Evolutionary conservation across 208 protist species (phyloP), one percentile per base, ranked within the genome.

Genomic region (Trypanosoma grayi): DNA sequence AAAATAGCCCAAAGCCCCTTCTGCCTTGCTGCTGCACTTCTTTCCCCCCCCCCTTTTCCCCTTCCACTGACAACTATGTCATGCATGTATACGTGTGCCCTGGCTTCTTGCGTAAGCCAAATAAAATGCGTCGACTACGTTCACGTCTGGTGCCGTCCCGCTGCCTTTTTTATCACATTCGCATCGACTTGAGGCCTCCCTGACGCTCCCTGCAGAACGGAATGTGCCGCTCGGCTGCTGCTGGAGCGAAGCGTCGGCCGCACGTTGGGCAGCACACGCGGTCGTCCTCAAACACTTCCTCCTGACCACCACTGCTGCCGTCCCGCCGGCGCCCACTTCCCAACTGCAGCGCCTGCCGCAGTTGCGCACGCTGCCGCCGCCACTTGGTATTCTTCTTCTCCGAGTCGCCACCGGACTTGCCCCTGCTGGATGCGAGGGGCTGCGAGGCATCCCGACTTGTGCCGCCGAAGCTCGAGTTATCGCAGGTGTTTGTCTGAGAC

Each of bases 201-300:
- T 27, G 22, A 28, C 55, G 55, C 31, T 71, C 53, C n/a, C 60
- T 69, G 54, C 82, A 85, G 2, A 73, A 48, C 0, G 70, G 65
- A 28, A 83, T 79, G 54, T 85, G 75, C 2, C 78, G 64, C 8
- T 60, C 75, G 10, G 78, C 78, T 10, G 65, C 60, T 24, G 72
- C 62, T n/a, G 56, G 40, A 18, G 74, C 59, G 47, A 85, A 88
- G 33, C 69, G 68, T 2, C 77, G 67, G 5, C 75, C 68, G 57
- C 81, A 88, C 13, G 65, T 41, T 4, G 77, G 72, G 40, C 77
- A 88, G 37, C 11, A 37, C 40, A 88, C 75, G 2, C 78, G 70
- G 55, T 88, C 78, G 33, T 82, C 78, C 28, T 60, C 66, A 14
- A 72, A 68, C 10, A 52, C 20, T 37, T 50, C 43, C 6, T 28